These are phyloP conservation scores for Theobroma grandiflorum DNA, from an alignment of 441 rosid genomes.

Conservation along the genomic window DNA sequence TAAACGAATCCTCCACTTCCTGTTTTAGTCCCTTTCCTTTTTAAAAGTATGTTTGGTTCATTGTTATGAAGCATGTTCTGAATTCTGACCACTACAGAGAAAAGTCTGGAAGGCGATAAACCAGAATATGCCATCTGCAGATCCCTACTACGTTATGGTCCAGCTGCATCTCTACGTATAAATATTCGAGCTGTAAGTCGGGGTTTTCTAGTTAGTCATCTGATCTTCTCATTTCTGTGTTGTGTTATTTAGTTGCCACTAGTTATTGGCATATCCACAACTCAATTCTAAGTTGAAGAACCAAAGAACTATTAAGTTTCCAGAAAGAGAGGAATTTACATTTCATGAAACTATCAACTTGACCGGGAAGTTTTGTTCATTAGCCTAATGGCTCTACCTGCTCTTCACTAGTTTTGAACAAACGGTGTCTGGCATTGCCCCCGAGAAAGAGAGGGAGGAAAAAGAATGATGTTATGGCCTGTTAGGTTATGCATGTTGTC, in stretches of 20 bases:
- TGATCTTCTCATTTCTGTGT: neutral
- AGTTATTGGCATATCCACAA: neutral
- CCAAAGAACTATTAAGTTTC: constrained; percentile 1
- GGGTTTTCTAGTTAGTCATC: constrained; percentile 3
- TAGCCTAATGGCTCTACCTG: neutral
- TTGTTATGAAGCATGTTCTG: constrained; percentile 8
- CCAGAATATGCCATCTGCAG: constrained; percentile 69
- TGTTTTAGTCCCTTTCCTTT: too few relatives aligned
- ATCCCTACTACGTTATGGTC: constrained; percentile 70
- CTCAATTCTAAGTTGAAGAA: neutral
- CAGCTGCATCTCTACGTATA: constrained; percentile 74
- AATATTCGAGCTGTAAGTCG: constrained; percentile 81
- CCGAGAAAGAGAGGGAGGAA: neutral
- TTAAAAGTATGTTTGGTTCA: neutral
- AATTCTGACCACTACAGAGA: constrained; percentile 45
- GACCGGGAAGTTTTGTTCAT: neutral
- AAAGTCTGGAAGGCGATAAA: constrained; percentile 55
- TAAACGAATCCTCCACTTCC: neutral
- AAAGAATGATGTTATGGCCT: neutral
- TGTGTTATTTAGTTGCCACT: constrained; percentile 13
- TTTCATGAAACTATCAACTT: neutral
- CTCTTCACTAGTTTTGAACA: neutral
- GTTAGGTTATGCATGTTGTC: neutral
- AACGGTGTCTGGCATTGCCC: neutral
- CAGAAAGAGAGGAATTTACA: neutral